Base-by-base conservation (phyloP, 2,329 filamentous ascomycete species). In the Tothia fuscella region DNA sequence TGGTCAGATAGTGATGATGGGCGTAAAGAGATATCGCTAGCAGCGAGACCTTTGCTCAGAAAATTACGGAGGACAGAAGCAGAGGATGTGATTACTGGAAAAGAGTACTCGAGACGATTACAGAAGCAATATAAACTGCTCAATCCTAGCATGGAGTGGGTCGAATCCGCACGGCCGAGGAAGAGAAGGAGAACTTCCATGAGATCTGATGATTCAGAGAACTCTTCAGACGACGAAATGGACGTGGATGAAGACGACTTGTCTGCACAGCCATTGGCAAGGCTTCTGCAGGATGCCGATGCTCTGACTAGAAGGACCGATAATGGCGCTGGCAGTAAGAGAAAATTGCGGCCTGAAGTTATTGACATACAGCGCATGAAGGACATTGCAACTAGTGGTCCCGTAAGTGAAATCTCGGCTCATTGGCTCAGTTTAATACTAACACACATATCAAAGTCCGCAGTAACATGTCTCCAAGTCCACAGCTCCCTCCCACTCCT, bases 1-100 rank as follows among this genome's bases (percentile, higher is more conserved):
- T 98, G 91, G 91, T 78, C 88, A 51, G 91, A 98, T 58, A 96
- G 88, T 60, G 91, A 98, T 53, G 91, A 98, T 56, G 91, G 96
- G 56, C 75, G 84, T 41, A 66, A 95, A 47, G 75, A 78, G 5
- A 72, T 98, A 37, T 96, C 89, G 12, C 71, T 98, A 29, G 82
- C 85, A 3, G 74, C 76, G 20, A 78, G 80, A 33, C 74, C 78
- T 36, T 74, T 83, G 49, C 60, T 95, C 56, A 76, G 88, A 50
- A 96, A 96, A 61, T 68, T 98, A 47, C 75, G 91, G 47, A 68
- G 78, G 38, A 80, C 77, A 2, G 86, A 89, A 55, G 75, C 74
- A 1, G 91, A 98, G 54, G 91, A 98, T 58, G 58, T 93, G 9
- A 76, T 98, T 48, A 85, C 67, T 50, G 91, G 91, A 36, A 79